A percentile compares a stretch with the other conserved stretches of the same genome.
phyloP scores from a whole-genome alignment of 495 filamentous ascomycete species.

The Penicillium cinerascens region DNA sequence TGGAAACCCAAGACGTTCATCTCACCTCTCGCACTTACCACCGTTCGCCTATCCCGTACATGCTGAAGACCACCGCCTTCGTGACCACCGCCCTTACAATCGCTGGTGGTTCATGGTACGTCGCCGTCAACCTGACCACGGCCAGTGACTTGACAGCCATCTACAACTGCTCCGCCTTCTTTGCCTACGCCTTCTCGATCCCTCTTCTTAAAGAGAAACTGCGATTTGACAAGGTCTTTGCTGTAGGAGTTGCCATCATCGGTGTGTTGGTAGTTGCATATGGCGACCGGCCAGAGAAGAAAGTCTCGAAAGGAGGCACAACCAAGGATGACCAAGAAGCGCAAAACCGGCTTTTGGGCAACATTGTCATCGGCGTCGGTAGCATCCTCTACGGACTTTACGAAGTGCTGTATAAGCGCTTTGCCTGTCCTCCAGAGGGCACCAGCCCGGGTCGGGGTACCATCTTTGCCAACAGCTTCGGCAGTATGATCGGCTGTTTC shows the following conservation, averaged over 20 bases:
- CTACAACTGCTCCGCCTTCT: constrained; percentile 98
- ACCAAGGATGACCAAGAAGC: constrained; percentile 48
- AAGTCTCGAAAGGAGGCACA: constrained; percentile 50
- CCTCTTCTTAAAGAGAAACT: constrained; percentile 81
- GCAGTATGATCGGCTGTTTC: constrained; percentile 77
- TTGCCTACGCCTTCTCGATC: constrained; percentile 93
- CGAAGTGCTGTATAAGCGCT: constrained; percentile 91
- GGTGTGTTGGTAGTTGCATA: constrained; percentile 93
- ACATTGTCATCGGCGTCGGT: constrained; percentile 89
- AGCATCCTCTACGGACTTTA: constrained; percentile 95
- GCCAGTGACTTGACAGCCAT: constrained; percentile 93
- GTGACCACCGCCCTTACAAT: constrained; percentile 85
- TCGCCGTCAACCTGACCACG: constrained; percentile 89
- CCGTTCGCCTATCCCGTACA: constrained; percentile 64
- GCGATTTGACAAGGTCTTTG: constrained; percentile 72
- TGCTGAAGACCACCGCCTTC: constrained; percentile 71
- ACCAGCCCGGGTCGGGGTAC: constrained; percentile 74
- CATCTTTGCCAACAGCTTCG: constrained; percentile 91
- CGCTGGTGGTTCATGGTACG: constrained; percentile 91
- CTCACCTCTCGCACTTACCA: constrained; percentile 44
- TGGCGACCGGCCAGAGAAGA: constrained; percentile 58
- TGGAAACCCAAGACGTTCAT: constrained; percentile 64
- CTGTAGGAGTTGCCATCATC: constrained; percentile 78
- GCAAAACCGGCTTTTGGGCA: constrained; percentile 66
- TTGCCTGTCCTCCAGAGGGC: constrained; percentile 89